A percentile compares a stretch with the other conserved stretches of the same genome.
Evolutionary conservation across 176 grass and related monocot genomes (phyloP).

Genomic region (Triticum turgidum): DNA sequence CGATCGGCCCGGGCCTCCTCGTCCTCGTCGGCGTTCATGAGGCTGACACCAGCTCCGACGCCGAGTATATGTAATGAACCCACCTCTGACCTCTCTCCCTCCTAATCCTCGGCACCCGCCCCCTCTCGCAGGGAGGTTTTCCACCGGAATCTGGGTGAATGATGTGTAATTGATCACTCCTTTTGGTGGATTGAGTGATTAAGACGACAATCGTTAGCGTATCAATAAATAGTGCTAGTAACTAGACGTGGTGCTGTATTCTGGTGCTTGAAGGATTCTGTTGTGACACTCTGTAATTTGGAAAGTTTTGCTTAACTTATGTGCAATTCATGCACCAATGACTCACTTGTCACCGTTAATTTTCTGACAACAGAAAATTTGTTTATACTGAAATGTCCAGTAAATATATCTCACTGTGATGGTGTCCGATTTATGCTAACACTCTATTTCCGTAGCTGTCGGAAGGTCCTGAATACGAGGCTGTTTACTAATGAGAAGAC

Average conservation of each 20-base stretch:
- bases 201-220: neutral
- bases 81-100: neutral
- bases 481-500: constrained; percentile 78
- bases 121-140: neutral
- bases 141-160: neutral
- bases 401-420: neutral
- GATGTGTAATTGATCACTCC: neutral
- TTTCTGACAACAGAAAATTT: constrained; percentile 3
- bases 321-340: neutral
- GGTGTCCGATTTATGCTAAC: constrained; percentile 19
- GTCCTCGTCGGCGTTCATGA: constrained; percentile 91
- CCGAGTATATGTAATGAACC: constrained; percentile 70
- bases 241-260: neutral
- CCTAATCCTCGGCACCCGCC: neutral
- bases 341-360: neutral
- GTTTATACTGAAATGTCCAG: neutral
- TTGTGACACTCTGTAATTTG: neutral
- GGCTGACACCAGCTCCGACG: constrained; percentile 61
- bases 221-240: neutral
- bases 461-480: constrained; percentile 92
- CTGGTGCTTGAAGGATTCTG: neutral
- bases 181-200: neutral
- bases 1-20: constrained; percentile 82
- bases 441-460: constrained; percentile 47
- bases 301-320: neutral